Base-by-base conservation (phyloP, 225 moss, liverwort and hornwort species). In the Physcomitrellopsis africana region DNA sequence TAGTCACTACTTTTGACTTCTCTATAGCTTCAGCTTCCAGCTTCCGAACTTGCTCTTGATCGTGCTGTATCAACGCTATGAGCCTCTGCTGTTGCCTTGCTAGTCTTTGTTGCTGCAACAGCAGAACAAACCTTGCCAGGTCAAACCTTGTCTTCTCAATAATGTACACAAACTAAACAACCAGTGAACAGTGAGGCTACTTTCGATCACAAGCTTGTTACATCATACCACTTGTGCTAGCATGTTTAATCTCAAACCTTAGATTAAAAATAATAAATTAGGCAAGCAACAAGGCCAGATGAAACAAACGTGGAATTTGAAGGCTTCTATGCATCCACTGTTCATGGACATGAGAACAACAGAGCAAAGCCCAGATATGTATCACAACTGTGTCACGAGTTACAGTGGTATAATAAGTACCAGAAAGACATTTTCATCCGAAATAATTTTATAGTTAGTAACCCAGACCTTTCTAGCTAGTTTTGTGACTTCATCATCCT, bases 1-100 rank as follows among this genome's bases (percentile, higher is more conserved):
- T 82, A 3, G 67, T 63, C 45, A 85, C 73, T 22, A 69, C 76
- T 82, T 76, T 83, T 49, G 85, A 77, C 72, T 74, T 88, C 51
- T 83, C 67, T 22, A 88, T 76, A 22, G 83, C 88, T 76, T 81
- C 88, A 72, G 43, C 51, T 79, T 88, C 88, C 78, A 88, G 73
- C 67, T 76, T 81, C 65, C 75, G 76, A 37, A 76, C 29, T 81
- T 81, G 78, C 73, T 76, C 76, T 51, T 70, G 78, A 65, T 83
- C 81, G 52, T 54, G 73, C 60, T 56, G 67, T 52, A 81, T 22
- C 27, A 88, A 76, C 53, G 43, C 76, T 45, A 60, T 78, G 58
- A 81, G 80, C 76, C 85, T 85, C 67, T 80, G 77, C 56, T 75
- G 74, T 55, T 85, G 87, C 57, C 87, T 87, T 65, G n/a, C 80